Percentiles rank a stretch among this genome's conserved stretches.
These are phyloP conservation scores for Zasmidium cellare DNA, from an alignment of 2,329 filamentous ascomycete species.

Conservation along the genomic window DNA sequence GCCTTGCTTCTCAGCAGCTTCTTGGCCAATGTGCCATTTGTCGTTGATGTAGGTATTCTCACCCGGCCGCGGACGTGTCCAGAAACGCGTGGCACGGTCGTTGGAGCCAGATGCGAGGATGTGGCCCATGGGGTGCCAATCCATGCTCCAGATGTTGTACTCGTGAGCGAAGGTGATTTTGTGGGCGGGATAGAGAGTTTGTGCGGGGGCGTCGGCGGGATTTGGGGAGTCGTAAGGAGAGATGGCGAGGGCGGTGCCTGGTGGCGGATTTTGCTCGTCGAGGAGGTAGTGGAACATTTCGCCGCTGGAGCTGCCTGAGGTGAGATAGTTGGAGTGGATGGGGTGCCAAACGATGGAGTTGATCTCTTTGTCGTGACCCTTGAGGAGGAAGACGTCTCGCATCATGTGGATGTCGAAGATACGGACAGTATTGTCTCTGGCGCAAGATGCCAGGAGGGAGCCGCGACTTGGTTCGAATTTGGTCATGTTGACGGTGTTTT, in stretches of 20 bases:
- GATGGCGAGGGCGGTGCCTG: constrained; percentile 68
- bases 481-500: constrained; percentile 94
- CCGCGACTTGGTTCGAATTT: constrained; percentile 84
- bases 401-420: constrained; percentile 97
- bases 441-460: constrained; percentile 84
- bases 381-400: constrained; percentile 90
- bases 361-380: constrained; percentile 95
- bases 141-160: constrained; percentile 94
- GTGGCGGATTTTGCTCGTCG: constrained; percentile 85
- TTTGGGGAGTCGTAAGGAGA: constrained; percentile 86
- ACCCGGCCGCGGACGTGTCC: constrained; percentile 86
- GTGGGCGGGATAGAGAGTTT: constrained; percentile 91
- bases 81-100: constrained; percentile 94
- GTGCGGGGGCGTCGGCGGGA: constrained; percentile 74
- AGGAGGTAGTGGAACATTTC: constrained; percentile 92
- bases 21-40: constrained; percentile 91
- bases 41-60: constrained; percentile 85
- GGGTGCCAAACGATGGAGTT: constrained; percentile 93
- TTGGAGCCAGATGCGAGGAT: constrained; percentile 95
- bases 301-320: constrained; percentile 86
- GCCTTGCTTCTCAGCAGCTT: constrained; percentile 89
- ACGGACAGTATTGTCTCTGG: constrained; percentile 86
- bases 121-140: constrained; percentile 96
- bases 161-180: constrained; percentile 85
- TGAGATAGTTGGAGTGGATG: constrained; percentile 82